Evolutionary conservation across 2,329 filamentous ascomycete genomes (phyloP).

Genomic region (Aureobasidium sp.): DNA sequence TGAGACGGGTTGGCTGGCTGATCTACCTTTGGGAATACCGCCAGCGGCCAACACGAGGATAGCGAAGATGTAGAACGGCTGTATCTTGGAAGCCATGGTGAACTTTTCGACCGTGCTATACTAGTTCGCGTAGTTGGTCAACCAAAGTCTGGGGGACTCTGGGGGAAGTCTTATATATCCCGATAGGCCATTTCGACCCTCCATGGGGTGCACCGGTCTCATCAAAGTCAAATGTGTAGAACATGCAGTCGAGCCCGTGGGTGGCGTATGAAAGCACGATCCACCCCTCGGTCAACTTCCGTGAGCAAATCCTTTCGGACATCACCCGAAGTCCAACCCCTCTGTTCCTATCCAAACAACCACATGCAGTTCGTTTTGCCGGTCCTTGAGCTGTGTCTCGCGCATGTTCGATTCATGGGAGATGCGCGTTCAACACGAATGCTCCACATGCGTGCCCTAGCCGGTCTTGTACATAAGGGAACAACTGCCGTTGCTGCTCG

Average conservation of each 20-base stretch:
- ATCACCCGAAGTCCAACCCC: not conserved
- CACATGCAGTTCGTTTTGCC: not conserved
- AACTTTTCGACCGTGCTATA: not conserved
- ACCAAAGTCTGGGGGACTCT: not conserved
- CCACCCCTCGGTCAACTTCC: conserved; percentile 7
- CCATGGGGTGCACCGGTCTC: not conserved
- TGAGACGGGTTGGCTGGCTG: not conserved
- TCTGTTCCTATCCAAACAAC: not conserved
- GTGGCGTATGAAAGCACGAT: not conserved
- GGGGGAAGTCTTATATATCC: not conserved
- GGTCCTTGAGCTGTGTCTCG: not conserved
- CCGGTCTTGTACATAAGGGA: not conserved
- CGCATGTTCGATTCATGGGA: not conserved
- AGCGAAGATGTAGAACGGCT: conserved; percentile 24
- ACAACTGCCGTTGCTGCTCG: not conserved
- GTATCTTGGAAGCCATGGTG: not conserved
- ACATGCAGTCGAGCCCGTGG: not conserved
- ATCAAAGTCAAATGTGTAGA: not conserved
- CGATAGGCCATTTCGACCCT: not conserved
- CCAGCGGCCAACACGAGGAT: conserved; percentile 15
- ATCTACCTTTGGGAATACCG: conserved; percentile 8
- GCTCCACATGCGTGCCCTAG: not conserved
- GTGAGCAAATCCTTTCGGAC: not conserved
- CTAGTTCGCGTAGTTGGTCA: not conserved
- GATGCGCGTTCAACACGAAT: not conserved